phyloP scores from a whole-genome alignment of 305 asterid species.

The Fraxinus velutina region DNA sequence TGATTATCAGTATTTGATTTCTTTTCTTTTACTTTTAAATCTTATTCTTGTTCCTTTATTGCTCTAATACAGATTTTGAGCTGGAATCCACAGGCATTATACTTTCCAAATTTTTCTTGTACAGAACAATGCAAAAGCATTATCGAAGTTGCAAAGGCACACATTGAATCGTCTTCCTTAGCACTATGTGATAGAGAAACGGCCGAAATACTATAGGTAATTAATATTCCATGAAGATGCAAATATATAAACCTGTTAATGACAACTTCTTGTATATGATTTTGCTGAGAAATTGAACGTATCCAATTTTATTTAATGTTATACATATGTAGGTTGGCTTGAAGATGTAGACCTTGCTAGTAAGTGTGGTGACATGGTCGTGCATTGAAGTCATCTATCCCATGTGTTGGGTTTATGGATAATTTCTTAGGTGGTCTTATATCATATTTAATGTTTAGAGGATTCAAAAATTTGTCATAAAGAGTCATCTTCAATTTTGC shows the following conservation, averaged over 20 bases:
- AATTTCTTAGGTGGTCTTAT: slow-evolving; percentile 17
- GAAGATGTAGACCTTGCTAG: slow-evolving; percentile 69
- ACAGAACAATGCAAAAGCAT: slow-evolving; percentile 69
- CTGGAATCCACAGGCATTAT: slow-evolving; percentile 74
- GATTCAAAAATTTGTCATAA: no score
- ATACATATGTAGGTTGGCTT: slow-evolving; percentile 72
- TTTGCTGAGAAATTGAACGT: slow-evolving; percentile 1
- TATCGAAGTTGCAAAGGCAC: slow-evolving; percentile 48
- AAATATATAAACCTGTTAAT: not conserved
- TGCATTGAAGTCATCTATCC: not conserved
- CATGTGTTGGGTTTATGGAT: not conserved
- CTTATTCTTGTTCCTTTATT: not conserved
- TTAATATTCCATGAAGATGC: slow-evolving; percentile 12
- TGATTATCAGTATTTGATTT: not conserved
- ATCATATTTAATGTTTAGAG: no score
- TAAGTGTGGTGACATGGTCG: not conserved
- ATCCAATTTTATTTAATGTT: slow-evolving; percentile 13
- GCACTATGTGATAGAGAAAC: no score
- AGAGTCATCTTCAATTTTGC: no score
- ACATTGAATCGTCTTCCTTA: slow-evolving; percentile 37
- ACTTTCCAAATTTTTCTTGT: slow-evolving; percentile 83
- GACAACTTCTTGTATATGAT: not conserved
- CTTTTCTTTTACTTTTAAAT: not conserved
- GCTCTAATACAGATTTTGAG: slow-evolving; percentile 55
- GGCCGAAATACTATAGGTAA: not conserved